Evolutionary conservation across 257 asterid species (phyloP), one percentile per base, ranked within the genome.

Genomic region (Nicotiana obtusifolia): DNA sequence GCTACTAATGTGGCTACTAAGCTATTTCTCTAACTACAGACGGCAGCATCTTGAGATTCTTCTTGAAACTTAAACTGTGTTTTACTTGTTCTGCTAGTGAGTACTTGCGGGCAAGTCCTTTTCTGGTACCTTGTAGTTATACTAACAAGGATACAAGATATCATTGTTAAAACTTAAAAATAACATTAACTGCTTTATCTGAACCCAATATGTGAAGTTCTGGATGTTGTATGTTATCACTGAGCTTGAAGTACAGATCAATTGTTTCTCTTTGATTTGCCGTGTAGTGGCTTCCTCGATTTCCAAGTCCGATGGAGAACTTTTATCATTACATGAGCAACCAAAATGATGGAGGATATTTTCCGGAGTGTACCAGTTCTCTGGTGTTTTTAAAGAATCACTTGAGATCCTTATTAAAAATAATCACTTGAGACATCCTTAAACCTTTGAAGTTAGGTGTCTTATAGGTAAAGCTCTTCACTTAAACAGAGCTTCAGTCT

Each of bases 331-430:
- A 8, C 60, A 22, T 0, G 60, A 47, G n/a, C 78, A 44, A 14
- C 78, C 60, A 73, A 73, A 73, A 22, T 73, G 37, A 73, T 73
- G n/a, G 61, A 47, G 78, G 37, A 44, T 73, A 47, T 73, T 73
- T 73, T 73, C 60, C 16, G 77, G 77, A 68, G 56, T 37, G 44
- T 44, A 13, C 5, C 15, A 71, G 78, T 71, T 11, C 37, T 73
- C 37, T n/a, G 14, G 7, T 73, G 78, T 44, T 22, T 20, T 47
- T 30, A 44, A 73, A 73, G 60, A 44, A 44, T 44, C 78, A 71
- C 60, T 71, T 71, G 33, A 71, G 59, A 71, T 71, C 35, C 59
- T 41, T 44, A 3, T 41, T 10, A 6, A 37, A 44, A 71, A 41
- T 3, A 6, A 44, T 22, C 13, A 71, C 59, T 47, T 28, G 37